Conservation (phyloP, 305 asterid species). For the Solanum chacoense region DNA sequence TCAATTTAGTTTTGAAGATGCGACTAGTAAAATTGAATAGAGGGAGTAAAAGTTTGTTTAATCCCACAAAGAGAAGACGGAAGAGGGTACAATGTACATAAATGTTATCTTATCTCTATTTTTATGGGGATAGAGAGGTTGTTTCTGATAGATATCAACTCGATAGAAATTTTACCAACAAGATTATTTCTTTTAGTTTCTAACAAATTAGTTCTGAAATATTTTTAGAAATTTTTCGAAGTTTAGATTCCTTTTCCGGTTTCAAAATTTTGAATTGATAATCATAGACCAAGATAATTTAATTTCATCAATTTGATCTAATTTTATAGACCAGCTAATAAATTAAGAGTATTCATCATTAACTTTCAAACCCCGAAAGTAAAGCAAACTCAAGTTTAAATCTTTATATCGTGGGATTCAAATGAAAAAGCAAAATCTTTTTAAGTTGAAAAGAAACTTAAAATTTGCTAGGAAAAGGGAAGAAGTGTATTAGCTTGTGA, state of each 20-base stretch:
- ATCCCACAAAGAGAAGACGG: not conserved
- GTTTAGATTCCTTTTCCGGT: not conserved
- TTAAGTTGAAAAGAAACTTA: not conserved
- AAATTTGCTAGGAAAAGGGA: not conserved
- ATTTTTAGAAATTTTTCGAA: not conserved
- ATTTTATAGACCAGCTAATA: not conserved
- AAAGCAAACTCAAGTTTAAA: not conserved
- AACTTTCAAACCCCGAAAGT: not conserved
- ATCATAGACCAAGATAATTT: not conserved
- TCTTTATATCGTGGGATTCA: not conserved
- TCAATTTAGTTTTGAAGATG: not conserved
- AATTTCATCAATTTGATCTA: not conserved
- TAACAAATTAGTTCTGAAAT: not conserved
- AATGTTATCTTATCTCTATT: not conserved
- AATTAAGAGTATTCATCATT: not conserved
- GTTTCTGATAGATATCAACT: not conserved
- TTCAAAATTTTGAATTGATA: not conserved
- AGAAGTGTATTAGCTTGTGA: not conserved
- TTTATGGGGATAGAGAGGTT: not conserved
- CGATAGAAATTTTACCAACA: not conserved
- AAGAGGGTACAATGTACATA: not conserved
- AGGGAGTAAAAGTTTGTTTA: not conserved
- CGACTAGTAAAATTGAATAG: not conserved
- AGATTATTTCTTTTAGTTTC: not conserved
- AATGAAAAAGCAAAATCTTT: not conserved